Percentiles rank a stretch among this genome's conserved stretches.
Conservation (phyloP, 1,284 basidiomycete species). For the Moesziomyces antarcticus region DNA sequence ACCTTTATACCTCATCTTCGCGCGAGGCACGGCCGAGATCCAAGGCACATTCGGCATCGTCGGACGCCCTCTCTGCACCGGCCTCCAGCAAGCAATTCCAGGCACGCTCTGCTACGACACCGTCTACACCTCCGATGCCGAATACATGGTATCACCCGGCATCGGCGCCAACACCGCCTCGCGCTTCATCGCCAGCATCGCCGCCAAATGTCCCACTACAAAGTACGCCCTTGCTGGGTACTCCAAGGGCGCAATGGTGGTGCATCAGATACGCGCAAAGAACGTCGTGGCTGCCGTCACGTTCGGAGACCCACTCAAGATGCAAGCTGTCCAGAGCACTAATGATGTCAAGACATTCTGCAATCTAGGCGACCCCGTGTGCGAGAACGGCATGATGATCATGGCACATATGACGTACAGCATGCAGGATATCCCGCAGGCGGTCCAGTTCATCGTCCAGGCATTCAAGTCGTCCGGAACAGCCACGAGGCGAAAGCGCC, state of each 20-base stretch:
- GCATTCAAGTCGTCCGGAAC: conserved; percentile 7
- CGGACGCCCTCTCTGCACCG: conserved; percentile 28
- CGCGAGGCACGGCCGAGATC: conserved; percentile 31
- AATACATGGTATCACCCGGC: conserved; percentile 27
- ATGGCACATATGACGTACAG: conserved; percentile 36
- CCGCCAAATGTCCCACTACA: conserved; percentile 16
- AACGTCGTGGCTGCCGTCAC: conserved; percentile 39
- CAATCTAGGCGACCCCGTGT: conserved; percentile 30
- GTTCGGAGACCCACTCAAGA: conserved; percentile 39
- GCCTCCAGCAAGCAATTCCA: conserved; percentile 11
- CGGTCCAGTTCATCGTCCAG: conserved; percentile 25
- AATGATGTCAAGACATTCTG: conserved; percentile 24
- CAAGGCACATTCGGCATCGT: conserved; percentile 46
- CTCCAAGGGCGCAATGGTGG: conserved; percentile 38
- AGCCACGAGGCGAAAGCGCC: not conserved
- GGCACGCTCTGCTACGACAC: conserved; percentile 37
- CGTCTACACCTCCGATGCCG: conserved; percentile 19
- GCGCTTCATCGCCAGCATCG: conserved; percentile 8
- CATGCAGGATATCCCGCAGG: conserved; percentile 3
- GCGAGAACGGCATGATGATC: conserved; percentile 22
- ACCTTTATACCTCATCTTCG: conserved; percentile 34
- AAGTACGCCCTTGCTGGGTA: conserved; percentile 33
- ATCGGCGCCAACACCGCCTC: conserved; percentile 13
- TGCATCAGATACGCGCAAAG: conserved; percentile 13
- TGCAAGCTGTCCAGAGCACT: conserved; percentile 13